A percentile compares a stretch with the other conserved stretches of the same genome.
These are phyloP conservation scores for Begonia masoniana DNA, from an alignment of 306 rosid species.

Conservation along the genomic window DNA sequence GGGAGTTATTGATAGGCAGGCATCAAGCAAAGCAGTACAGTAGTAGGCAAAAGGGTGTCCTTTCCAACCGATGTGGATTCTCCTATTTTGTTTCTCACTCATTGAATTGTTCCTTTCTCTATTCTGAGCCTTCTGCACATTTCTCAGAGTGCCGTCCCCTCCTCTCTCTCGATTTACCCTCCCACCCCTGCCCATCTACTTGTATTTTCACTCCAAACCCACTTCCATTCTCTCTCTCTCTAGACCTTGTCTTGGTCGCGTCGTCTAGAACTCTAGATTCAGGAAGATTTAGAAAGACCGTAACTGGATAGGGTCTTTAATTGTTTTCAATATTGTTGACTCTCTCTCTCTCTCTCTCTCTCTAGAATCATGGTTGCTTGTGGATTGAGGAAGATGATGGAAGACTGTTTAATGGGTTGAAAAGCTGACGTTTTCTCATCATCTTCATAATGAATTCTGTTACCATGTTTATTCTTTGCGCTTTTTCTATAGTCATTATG, in stretches of 20 bases:
- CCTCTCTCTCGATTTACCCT: conserved; percentile 18
- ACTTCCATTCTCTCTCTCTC: conserved; percentile 20
- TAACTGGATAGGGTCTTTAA: too few species aligned
- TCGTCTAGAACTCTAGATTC: too few species aligned
- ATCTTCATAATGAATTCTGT: conserved; percentile 21
- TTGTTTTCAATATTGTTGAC: too few species aligned
- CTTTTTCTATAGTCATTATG: conserved; percentile 18
- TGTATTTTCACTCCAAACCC: conserved; percentile 21
- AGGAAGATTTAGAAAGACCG: too few species aligned
- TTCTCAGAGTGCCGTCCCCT: neutral
- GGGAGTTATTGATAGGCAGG: conserved; percentile 3
- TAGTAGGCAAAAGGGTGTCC: conserved; percentile 6
- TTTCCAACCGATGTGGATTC: conserved; percentile 32
- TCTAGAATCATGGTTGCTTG: too few species aligned
- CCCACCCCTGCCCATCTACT: conserved; percentile 7
- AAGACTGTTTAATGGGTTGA: too few species aligned
- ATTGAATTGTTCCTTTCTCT: conserved; percentile 63
- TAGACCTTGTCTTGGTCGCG: too few species aligned
- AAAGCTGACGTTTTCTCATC: too few species aligned
- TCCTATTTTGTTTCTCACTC: conserved; percentile 30
- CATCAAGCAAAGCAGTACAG: neutral
- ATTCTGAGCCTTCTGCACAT: conserved; percentile 19
- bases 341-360: too few species aligned
- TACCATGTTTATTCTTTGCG: conserved; percentile 14
- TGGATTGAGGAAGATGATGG: too few species aligned